A percentile compares a stretch with the other conserved stretches of the same genome.
Evolutionary conservation across 495 filamentous ascomycete species (phyloP).

Genomic region (Neurospora sp.): DNA sequence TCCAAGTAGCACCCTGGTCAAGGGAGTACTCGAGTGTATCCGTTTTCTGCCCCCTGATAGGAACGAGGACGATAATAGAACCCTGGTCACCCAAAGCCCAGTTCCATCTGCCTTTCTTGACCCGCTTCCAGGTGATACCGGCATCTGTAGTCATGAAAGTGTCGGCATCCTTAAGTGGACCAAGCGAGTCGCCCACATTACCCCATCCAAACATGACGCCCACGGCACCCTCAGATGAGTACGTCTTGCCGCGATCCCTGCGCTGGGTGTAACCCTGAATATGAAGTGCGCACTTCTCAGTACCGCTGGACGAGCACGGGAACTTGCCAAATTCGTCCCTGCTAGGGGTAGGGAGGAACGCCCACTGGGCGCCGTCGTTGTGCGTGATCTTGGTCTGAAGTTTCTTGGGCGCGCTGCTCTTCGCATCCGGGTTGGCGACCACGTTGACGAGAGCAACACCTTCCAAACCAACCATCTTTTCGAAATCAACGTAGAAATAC

Average conservation of each 20-base stretch:
- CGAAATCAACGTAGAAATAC: slow-evolving; percentile 80
- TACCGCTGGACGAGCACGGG: slow-evolving; percentile 50
- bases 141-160: slow-evolving; percentile 86
- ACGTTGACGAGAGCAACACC: slow-evolving; percentile 81
- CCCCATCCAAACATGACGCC: slow-evolving; percentile 87
- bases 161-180: slow-evolving; percentile 50
- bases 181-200: slow-evolving; percentile 71
- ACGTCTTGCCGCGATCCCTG: slow-evolving; percentile 64
- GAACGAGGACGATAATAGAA: slow-evolving; percentile 77
- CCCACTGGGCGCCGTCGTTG: slow-evolving; percentile 89
- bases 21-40: slow-evolving; percentile 64
- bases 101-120: slow-evolving; percentile 74
- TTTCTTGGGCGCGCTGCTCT: slow-evolving; percentile 57
- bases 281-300: slow-evolving; percentile 71
- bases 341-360: slow-evolving; percentile 52
- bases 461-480: slow-evolving; percentile 86
- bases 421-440: slow-evolving; percentile 60
- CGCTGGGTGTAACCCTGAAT: slow-evolving; percentile 93
- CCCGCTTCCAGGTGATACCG: slow-evolving; percentile 76
- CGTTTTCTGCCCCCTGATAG: slow-evolving; percentile 38
- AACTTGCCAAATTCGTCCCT: slow-evolving; percentile 62
- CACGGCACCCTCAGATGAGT: slow-evolving; percentile 77
- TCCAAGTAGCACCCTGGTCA: slow-evolving; percentile 71
- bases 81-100: slow-evolving; percentile 96
- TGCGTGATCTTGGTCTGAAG: slow-evolving; percentile 85